phyloP scores from a whole-genome alignment of 1,139 yeast species.

The Debaryomycetaceae sp. region DNA sequence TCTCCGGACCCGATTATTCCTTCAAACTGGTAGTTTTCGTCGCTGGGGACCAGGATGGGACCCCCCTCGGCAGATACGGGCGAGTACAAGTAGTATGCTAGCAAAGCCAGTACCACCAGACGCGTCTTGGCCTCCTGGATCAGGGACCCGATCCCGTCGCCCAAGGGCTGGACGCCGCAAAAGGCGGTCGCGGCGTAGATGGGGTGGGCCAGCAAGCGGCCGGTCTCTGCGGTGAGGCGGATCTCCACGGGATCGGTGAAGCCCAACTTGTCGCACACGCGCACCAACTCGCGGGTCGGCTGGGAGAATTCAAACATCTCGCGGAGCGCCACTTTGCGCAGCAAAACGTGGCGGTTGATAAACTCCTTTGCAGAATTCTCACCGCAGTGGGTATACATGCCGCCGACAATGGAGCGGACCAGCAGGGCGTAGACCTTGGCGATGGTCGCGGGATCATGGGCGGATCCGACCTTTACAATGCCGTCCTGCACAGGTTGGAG shows the following conservation, averaged over 20 bases:
- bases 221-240: constrained; percentile 85
- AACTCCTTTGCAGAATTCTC: constrained; percentile 52
- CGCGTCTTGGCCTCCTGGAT: constrained; percentile 85
- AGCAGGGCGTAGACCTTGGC: constrained; percentile 41
- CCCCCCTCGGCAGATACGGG: constrained; percentile 45
- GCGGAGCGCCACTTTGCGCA: constrained; percentile 66
- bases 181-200: constrained; percentile 88
- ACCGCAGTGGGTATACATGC: constrained; percentile 56
- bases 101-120: constrained; percentile 83
- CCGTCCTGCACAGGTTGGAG: not conserved
- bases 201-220: constrained; percentile 76
- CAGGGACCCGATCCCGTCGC: constrained; percentile 94
- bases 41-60: constrained; percentile 49
- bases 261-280: constrained; percentile 70
- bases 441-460: constrained; percentile 14
- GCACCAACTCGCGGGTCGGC: constrained; percentile 78
- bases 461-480: constrained; percentile 1
- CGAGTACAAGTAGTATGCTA: constrained; percentile 84
- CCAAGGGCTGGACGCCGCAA: constrained; percentile 70
- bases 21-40: constrained; percentile 31
- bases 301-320: constrained; percentile 70
- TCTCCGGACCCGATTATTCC: constrained; percentile 47
- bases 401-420: constrained; percentile 65
- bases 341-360: constrained; percentile 60
- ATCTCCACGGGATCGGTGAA: constrained; percentile 62